These are phyloP conservation scores for Mediolabrus comicus DNA, from an alignment of 108 stramenopile species.

Conservation along the genomic window DNA sequence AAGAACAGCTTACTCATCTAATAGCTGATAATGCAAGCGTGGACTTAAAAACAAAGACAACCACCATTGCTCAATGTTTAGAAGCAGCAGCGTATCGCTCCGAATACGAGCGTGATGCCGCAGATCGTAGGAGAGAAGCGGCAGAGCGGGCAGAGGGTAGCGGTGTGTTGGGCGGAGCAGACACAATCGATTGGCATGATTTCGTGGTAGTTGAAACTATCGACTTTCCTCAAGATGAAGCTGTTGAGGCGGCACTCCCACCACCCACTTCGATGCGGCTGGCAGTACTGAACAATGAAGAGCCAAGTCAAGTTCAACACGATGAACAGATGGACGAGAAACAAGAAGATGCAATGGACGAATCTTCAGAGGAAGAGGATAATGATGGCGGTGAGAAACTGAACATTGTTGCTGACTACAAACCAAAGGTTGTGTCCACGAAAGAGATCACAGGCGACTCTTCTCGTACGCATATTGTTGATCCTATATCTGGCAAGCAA, in stretches of 20 bases:
- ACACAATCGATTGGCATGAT: constrained; percentile 96
- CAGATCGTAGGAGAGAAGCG: constrained; percentile 61
- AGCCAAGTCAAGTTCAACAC: constrained; percentile 9
- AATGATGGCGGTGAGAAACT: constrained; percentile 82
- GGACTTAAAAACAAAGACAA: background rate
- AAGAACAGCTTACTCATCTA: constrained; percentile 18
- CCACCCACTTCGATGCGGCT: constrained; percentile 70
- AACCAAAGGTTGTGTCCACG: constrained; percentile 86
- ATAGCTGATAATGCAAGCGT: constrained; percentile 6
- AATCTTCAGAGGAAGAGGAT: constrained; percentile 65
- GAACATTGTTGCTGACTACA: constrained; percentile 88
- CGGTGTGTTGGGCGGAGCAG: constrained; percentile 50
- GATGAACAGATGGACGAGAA: constrained; percentile 33
- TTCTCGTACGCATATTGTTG: constrained; percentile 73
- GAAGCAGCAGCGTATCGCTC: constrained; percentile 72
- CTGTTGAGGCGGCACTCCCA: constrained; percentile 65
- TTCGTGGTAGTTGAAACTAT: constrained; percentile 99
- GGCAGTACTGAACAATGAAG: constrained; percentile 34
- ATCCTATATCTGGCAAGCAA: constrained; percentile 92
- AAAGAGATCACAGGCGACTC: constrained; percentile 49
- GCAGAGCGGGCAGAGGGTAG: constrained; percentile 59
- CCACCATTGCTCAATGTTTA: constrained; percentile 31
- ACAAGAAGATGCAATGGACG: constrained; percentile 40
- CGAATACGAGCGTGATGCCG: constrained; percentile 83
- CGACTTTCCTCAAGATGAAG: constrained; percentile 90